phyloP scores from a whole-genome alignment of 2,329 filamentous ascomycete species.

The Thelonectria discophora region DNA sequence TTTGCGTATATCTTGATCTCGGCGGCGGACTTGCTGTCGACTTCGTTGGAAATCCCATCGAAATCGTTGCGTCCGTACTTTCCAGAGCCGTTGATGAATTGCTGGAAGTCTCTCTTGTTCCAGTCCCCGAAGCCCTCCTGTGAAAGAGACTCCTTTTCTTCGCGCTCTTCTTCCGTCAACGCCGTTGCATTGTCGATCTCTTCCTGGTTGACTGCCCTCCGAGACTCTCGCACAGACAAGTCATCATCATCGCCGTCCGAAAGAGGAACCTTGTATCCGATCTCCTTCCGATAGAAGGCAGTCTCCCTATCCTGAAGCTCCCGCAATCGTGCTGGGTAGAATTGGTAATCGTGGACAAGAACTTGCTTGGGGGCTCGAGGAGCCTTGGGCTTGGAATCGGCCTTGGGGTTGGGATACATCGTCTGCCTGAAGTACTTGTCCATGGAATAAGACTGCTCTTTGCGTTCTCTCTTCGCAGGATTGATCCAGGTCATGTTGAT shows the following conservation, averaged over 20 bases:
- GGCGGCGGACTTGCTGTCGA: constrained; percentile 86
- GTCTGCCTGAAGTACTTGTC: constrained; percentile 98
- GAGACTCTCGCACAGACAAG: constrained; percentile 83
- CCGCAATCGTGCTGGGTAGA: constrained; percentile 84
- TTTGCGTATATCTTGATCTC: constrained; percentile 93
- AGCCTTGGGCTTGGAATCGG: constrained; percentile 91
- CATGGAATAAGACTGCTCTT: constrained; percentile 97
- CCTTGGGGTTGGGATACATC: constrained; percentile 80
- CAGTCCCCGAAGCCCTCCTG: constrained; percentile 90
- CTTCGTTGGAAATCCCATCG: constrained; percentile 83
- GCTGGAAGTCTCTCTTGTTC: constrained; percentile 98
- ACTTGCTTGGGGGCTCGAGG: constrained; percentile 96
- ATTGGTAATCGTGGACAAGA: constrained; percentile 93
- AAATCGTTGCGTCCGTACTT: constrained; percentile 91
- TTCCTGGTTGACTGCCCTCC: constrained; percentile 86
- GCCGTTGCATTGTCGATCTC: constrained; percentile 93
- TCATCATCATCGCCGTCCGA: constrained; percentile 88
- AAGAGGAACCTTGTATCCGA: constrained; percentile 93
- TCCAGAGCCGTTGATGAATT: constrained; percentile 94
- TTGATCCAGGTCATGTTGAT: constrained; percentile 98
- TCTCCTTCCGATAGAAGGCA: constrained; percentile 94
- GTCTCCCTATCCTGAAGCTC: constrained; percentile 97
- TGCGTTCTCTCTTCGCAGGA: constrained; percentile 96
- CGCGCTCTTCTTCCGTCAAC: constrained; percentile 87
- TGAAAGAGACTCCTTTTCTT: constrained; percentile 84